Conservation (phyloP, 192 early-diverging fungal genomes). For the Haplosporangium gracile region DNA sequence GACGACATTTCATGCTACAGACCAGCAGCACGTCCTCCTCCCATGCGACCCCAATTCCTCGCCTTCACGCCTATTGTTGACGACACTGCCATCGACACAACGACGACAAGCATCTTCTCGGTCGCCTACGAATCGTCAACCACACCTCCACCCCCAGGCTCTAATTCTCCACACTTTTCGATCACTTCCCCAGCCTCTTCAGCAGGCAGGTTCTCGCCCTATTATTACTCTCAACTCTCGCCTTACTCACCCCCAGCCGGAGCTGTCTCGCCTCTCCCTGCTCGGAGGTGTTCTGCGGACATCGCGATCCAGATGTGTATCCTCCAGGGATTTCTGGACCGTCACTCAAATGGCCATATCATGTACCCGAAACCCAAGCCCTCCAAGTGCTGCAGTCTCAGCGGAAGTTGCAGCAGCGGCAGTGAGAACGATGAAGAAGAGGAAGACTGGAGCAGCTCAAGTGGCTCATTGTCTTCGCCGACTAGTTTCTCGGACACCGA, state of each 20-base stretch:
- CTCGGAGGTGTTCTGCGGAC: not conserved
- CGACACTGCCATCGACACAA: not conserved
- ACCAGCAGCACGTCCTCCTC: not conserved
- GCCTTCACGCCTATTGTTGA: not conserved
- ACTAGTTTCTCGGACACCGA: not conserved
- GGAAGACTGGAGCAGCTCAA: not conserved
- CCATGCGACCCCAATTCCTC: not conserved
- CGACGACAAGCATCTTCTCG: not conserved
- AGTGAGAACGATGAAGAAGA: not conserved
- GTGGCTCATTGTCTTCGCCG: not conserved
- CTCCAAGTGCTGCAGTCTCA: not conserved
- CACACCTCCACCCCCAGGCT: not conserved
- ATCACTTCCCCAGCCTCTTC: not conserved
- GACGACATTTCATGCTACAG: not conserved
- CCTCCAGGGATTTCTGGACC: not conserved
- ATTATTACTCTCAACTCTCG: not conserved
- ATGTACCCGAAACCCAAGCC: constrained; percentile 4
- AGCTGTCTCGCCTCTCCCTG: not conserved
- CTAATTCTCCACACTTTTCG: not conserved
- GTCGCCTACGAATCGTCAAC: not conserved
- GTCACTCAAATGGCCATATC: not conserved
- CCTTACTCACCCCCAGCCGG: not conserved
- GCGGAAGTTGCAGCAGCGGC: not conserved
- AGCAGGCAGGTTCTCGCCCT: not conserved
- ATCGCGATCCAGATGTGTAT: not conserved